Evolutionary conservation across 2,329 filamentous ascomycete species (phyloP), one percentile per base, ranked within the genome.

Genomic region (Phoma sp.): DNA sequence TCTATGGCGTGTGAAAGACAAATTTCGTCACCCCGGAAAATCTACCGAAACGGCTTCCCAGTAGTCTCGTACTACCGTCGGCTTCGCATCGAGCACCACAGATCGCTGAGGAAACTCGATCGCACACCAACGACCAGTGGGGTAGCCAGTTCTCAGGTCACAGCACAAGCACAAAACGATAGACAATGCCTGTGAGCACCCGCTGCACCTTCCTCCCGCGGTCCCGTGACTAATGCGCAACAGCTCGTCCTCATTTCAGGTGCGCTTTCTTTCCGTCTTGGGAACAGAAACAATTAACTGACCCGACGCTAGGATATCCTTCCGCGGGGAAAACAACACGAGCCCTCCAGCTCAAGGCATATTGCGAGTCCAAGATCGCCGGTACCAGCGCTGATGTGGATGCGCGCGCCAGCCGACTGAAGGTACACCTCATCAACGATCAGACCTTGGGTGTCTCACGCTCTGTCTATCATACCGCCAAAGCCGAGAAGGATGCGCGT

Each of bases 401-500:
- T 61, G 76, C 80, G 3, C 79, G 78, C 73, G 72, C 77, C 53
- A 72, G 71, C 54, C 76, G 74, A 53, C 85, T 91, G 66, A 87
- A 87, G 56, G 81, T 92, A 3, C 88, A 92, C 71, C 84, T 91
- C 62, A 85, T 94, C 67, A 90, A 88, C 51, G 89, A 93, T 77
- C 84, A 90, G 61, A 82, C 82, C 4, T 84, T 92, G 38, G 86
- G 86, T 39, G 86, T 93, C 51, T 80, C 86, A 3, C 88, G 90
- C 56, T 71, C 82, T 52, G 90, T 90, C 37, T 94, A 94, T 79
- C 85, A 89, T 57, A 89, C 88, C 24, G 89, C 90, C 54, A 90
- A 90, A 65, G 84, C 87, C 1, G 91, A 96, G 71, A 96, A 96
- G 74, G 89, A 94, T 76, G 91, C 90, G 1, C 85, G 91, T 24